Conservation (phyloP, 306 rosid genomes). For the Lablab purpureus region DNA sequence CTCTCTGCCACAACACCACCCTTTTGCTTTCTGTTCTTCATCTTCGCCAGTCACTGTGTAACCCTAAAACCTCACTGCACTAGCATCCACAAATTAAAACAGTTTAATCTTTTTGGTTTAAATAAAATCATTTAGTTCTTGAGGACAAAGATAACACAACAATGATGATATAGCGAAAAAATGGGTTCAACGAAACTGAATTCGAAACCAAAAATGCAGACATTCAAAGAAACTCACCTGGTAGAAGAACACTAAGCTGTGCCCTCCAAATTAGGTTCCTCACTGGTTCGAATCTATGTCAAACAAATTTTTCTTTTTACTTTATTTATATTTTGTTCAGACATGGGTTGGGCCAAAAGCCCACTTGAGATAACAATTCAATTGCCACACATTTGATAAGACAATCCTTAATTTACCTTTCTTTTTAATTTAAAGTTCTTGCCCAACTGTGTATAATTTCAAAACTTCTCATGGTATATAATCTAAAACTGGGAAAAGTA, state of each 20-base stretch:
- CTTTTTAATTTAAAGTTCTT: too few species aligned
- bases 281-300: too few species aligned
- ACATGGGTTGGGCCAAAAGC: background rate
- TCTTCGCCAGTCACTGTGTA: constrained; percentile 29
- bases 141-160: background rate
- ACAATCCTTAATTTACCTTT: too few species aligned
- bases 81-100: background rate
- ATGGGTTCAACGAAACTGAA: background rate
- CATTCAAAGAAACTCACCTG: background rate
- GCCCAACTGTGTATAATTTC: too few species aligned
- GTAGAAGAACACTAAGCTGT: background rate
- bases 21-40: constrained; percentile 63
- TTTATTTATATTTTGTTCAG: too few species aligned
- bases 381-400: too few species aligned
- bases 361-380: too few species aligned
- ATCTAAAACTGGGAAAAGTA: too few species aligned
- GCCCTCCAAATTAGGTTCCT: too few species aligned
- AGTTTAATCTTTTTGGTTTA: background rate
- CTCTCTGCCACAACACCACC: constrained; percentile 1
- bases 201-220: background rate
- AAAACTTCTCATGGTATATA: too few species aligned
- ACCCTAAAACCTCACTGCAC: constrained; percentile 3
- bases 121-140: background rate
- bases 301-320: too few species aligned
- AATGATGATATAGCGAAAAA: background rate